Evolutionary conservation across 2,329 filamentous ascomycete species (phyloP), one percentile per base, ranked within the genome.

Genomic region (Aspergillus sp.): DNA sequence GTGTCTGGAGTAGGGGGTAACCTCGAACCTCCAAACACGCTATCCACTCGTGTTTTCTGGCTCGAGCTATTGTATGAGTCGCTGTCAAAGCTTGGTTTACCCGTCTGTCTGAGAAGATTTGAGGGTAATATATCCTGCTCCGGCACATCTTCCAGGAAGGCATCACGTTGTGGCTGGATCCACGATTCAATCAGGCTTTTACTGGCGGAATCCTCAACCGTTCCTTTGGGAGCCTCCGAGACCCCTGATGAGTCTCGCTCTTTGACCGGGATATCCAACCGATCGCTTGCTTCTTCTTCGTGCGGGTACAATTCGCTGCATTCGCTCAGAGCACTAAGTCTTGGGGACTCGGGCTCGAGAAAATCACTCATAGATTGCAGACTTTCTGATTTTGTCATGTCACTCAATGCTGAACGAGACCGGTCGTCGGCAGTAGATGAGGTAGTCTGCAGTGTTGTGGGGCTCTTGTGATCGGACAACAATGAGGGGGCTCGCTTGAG

Each of bases 251-350:
- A 62, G 54, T 51, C 54, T 58, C 58, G 62, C 56, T 64, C 64
- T n/a, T 66, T 68, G n/a, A 73, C 39, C 2, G 73, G 71, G 15
- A 73, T 72, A 3, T 74, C 65, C 25, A 73, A 54, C 25, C 66
- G 49, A 51, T 75, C 72, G 52, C 56, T 64, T 38, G 54, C 59
- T 7, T 61, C 64, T 15, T 66, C 67, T n/a, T 73, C 74, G 11
- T 71, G 67, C 1, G 73, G 69, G 42, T 72, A 70, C 15, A 79
- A 64, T 60, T 80, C 77, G 56, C 77, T 80, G 64, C 78, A 79
- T 65, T 80, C 78, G 52, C 78, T 80, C 1, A 80, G 68, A 19
- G 77, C 72, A 59, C 78, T 80, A 8, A 80, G 67, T 52, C 78
- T 70, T 2, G 78, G 78, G 7, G 77, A 80, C 32, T 68, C 71